These are phyloP conservation scores for Pontederia crassipes DNA, from an alignment of 176 grass and related monocot species.

Conservation along the genomic window DNA sequence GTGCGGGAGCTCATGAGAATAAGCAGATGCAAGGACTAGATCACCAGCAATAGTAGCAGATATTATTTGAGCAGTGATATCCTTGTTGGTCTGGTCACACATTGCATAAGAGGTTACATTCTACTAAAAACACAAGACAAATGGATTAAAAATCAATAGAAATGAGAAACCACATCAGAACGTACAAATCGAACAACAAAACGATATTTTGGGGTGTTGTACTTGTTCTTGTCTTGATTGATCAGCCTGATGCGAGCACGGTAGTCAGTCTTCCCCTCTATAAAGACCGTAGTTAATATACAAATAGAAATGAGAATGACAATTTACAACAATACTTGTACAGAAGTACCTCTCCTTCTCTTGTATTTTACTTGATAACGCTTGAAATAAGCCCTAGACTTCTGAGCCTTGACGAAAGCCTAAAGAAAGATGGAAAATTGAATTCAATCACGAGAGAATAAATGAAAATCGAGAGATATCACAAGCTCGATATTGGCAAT, in stretches of 20 bases:
- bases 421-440: background rate
- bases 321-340: background rate
- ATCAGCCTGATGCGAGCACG: slow-evolving; percentile 55
- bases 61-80: slow-evolving; percentile 48
- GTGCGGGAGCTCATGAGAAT: slow-evolving; percentile 61
- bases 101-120: slow-evolving; percentile 6
- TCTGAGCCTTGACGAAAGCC: slow-evolving; percentile 55
- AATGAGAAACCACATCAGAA: background rate
- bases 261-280: slow-evolving; percentile 72
- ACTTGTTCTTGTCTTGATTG: slow-evolving; percentile 86
- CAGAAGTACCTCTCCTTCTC: slow-evolving; percentile 60
- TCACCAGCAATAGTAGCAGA: slow-evolving; percentile 61
- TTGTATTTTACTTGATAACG: slow-evolving; percentile 75
- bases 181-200: slow-evolving; percentile 83
- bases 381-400: slow-evolving; percentile 55
- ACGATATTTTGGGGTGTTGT: slow-evolving; percentile 60
- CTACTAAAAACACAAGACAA: background rate
- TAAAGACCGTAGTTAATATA: background rate
- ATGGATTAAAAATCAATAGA: background rate
- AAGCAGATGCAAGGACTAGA: slow-evolving; percentile 60
- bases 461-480: no score
- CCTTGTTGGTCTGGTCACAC: slow-evolving; percentile 51
- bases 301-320: background rate
- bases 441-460: background rate
- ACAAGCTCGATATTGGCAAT: no score